Conservation (phyloP, 257 asterid genomes). For the Paulownia fortunei region DNA sequence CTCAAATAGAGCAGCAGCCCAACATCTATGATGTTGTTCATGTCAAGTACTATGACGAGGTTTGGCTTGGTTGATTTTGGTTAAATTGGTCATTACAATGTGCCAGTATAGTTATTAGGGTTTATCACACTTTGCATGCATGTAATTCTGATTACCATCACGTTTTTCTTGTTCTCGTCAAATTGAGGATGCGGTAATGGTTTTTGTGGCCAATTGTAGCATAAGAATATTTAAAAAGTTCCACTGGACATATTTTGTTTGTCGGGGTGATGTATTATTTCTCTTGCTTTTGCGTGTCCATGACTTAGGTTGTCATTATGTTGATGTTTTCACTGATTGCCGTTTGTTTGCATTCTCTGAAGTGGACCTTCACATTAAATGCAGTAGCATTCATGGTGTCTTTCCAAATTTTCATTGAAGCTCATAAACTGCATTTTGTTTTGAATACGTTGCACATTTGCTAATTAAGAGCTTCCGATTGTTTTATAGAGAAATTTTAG, state of each 20-base stretch:
- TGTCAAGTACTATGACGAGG: constrained; percentile 91
- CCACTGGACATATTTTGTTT: background rate
- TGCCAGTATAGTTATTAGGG: background rate
- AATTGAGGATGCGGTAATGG: background rate
- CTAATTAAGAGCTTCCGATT: background rate
- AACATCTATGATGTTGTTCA: constrained; percentile 81
- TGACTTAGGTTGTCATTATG: background rate
- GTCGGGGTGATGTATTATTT: background rate
- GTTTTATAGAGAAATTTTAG: background rate
- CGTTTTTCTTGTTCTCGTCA: background rate
- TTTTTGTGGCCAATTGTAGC: background rate
- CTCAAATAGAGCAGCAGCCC: constrained; percentile 85
- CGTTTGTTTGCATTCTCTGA: background rate
- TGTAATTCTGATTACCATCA: background rate
- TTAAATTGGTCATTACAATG: background rate
- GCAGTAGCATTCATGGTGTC: constrained; percentile 1
- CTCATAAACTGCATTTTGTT: background rate
- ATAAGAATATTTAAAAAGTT: background rate
- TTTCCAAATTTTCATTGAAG: background rate
- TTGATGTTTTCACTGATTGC: background rate
- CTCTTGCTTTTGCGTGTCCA: background rate
- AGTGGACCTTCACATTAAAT: background rate
- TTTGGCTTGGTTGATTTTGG: constrained; percentile 39
- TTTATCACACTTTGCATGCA: constrained; percentile 13
- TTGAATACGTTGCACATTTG: background rate